Base-by-base conservation (phyloP, 257 asterid genomes). In the Anisodus tanguticus region DNA sequence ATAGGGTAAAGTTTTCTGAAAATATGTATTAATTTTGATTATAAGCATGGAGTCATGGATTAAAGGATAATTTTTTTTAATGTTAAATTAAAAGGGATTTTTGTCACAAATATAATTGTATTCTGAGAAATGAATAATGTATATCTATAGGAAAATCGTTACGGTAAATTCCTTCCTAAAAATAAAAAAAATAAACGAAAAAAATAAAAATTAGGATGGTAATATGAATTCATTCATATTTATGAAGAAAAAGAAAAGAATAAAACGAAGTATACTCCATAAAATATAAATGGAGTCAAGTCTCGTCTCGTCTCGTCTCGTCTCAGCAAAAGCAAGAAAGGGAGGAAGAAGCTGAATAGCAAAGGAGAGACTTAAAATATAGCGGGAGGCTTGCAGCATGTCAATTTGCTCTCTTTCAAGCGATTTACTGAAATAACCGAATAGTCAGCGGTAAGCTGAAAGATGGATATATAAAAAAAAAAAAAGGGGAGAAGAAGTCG, bases 291-390 rank as follows among this genome's bases (percentile, higher is more conserved):
- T 67, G 51, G 12, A 45, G 80, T 45, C 80, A 5, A 72, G 58
- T 72, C 16, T 72, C n/a, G n/a, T n/a, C n/a, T n/a, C n/a, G 80
- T 45, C 80, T 2, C 45, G 58, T 72, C 16, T 72, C 59, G 59
- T 45, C 80, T 72, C 41, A 45, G n/a, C 59, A 72, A 72, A 19
- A 15, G 43, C 19, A 49, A 26, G 64, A 76, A 74, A 6, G 62
- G 39, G 22, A 22, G 13, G 63, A 76, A 12, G 62, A 74, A 22
- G 26, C 26, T 22, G 26, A 22, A 22, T 22, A 0, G 0, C 26
- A 22, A 22, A 22, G 0, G 26, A 22, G 26, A 22, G 26, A 22
- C 26, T 22, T 22, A 22, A 22, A 22, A 22, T 22, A 22, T 22
- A 22, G 26, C n/a, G n/a, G n/a, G n/a, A n/a, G n/a, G n/a, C n/a